Evolutionary conservation across 1,284 basidiomycete species (phyloP), one percentile per base, ranked within the genome.

Genomic region (Ustilago cynodontis): DNA sequence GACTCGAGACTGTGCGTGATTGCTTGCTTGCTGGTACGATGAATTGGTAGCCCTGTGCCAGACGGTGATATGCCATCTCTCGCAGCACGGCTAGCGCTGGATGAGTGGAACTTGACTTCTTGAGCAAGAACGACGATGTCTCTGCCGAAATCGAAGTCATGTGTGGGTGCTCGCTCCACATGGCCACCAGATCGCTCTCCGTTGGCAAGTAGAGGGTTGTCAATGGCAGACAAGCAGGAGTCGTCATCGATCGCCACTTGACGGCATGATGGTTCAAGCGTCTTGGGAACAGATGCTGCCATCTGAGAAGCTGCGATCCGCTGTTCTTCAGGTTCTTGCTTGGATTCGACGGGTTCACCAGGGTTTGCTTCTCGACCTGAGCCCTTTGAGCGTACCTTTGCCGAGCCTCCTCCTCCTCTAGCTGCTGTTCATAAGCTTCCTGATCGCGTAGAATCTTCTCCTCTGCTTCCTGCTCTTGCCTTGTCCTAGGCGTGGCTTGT

Each of bases 1-100:
- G 49, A 13, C 68, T 69, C n/a, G 65, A 67, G 24, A 74, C 66
- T 5, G 71, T 64, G 9, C 63, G 67, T 9, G 59, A 60, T 49
- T 65, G 62, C 49, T 71, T 71, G 60, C 65, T 73, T 3, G 65
- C 71, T 4, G 66, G 60, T 10, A 86, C 84, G 49, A 98, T 92
- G 82, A 98, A 94, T 85, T 99, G 96, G 86, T 98, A 99, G n/a
- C 96, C 95, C 86, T 98, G 95, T 8, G 92, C 91, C 9, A 99
- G 89, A 16, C 96, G 89, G 61, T 98, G 92, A 4, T 93, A 94
- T 1, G 93, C 93, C 93, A 98, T 96, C 57, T 94, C 94, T 33
- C 92, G 90, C 92, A 98, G 93, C 28, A 97, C 93, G 8, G 85
- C 86, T 35, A 87, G 59, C 0, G 91, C 91, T 47, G 95, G 87